Evolutionary conservation across 2,329 filamentous ascomycete genomes (phyloP), one percentile per base, ranked within the genome.

Genomic region (Cladobotryum mycophilum): DNA sequence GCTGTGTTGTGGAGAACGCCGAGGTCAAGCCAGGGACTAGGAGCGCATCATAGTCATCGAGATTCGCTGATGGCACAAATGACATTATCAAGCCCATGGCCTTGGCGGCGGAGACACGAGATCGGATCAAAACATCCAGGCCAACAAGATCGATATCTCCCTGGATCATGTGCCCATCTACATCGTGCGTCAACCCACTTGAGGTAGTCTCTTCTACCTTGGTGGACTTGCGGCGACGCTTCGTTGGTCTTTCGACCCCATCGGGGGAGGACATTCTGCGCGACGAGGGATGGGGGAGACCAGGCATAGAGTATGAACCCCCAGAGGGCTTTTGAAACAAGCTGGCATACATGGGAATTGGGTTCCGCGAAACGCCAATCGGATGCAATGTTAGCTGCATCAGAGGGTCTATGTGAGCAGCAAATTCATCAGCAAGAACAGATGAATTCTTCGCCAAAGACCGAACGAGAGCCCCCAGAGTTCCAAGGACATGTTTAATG

Each of bases 121-220:
- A 96, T 54, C 92, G 84, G 45, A 97, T 82, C 67, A 99, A 81
- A 6, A 85, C 85, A 53, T 99, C 93, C 61, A 87, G 81, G 33
- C 93, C 91, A 22, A 99, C 91, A 40, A 99, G 76, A 63, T 99
- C 95, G 43, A 97, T 85, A 61, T 99, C 95, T 47, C 95, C 93
- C 64, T 92, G 88, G 75, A 99, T 90, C 86, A 99, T 96, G 59
- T 95, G 91, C 9, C 91, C 93, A 66, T 99, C 93, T 15, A 99
- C 89, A 66, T 99, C 96, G 68, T 99, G 93, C 1, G 86, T 81
- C n/a, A 86, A 74, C n/a, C 73, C 79, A 4, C 79, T 70, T 1
- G 80, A 71, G 1, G 79, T 72, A 8, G 78, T 70, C 25, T 91
- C 86, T 49, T 93, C 88, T 17, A 80, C 71, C 72, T 95, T 95